Percentiles rank a stretch among this genome's conserved stretches.
Evolutionary conservation across 805 yeast species (phyloP).

Genomic region (Metschnikowia matae): DNA sequence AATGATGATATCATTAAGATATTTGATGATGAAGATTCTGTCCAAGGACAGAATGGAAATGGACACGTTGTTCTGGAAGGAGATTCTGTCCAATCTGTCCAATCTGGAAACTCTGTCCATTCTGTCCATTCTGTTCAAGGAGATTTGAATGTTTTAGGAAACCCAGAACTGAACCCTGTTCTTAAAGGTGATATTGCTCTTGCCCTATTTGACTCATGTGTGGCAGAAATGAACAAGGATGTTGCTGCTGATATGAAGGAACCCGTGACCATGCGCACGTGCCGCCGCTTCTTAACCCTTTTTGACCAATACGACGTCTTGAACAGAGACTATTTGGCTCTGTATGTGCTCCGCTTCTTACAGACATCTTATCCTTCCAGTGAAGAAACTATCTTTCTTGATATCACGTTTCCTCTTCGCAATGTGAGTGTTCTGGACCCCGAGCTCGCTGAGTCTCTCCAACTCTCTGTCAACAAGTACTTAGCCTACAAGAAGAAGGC

Average conservation of each 20-base stretch:
- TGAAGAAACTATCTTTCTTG: constrained; percentile 44
- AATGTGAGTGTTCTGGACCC: constrained; percentile 37
- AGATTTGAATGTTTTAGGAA: constrained; percentile 79
- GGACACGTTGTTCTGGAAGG: constrained; percentile 18
- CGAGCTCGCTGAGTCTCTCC: constrained; percentile 55
- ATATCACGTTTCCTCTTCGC: constrained; percentile 66
- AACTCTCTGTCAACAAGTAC: constrained; percentile 67
- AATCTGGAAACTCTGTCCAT: no score
- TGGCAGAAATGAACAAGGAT: constrained; percentile 27
- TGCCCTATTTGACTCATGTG: constrained; percentile 35
- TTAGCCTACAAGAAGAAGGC: constrained; percentile 52
- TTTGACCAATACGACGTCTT: constrained; percentile 68
- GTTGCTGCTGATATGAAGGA: constrained; percentile 28
- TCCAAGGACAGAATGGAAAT: constrained; percentile 39
- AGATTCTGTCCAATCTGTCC: no score
- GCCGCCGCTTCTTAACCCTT: constrained; percentile 45
- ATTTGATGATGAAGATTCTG: constrained; percentile 39
- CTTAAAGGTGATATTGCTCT: constrained; percentile 52
- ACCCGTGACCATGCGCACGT: constrained; percentile 38
- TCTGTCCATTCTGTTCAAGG: constrained; percentile 19
- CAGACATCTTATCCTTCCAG: constrained; percentile 38
- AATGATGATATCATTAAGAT: constrained; percentile 41
- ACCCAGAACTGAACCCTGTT: constrained; percentile 74
- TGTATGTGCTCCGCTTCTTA: constrained; percentile 58
- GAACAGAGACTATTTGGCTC: constrained; percentile 62